Conservation (phyloP, 2,329 filamentous ascomycete genomes). For the Alternaria brassicicola region DNA sequence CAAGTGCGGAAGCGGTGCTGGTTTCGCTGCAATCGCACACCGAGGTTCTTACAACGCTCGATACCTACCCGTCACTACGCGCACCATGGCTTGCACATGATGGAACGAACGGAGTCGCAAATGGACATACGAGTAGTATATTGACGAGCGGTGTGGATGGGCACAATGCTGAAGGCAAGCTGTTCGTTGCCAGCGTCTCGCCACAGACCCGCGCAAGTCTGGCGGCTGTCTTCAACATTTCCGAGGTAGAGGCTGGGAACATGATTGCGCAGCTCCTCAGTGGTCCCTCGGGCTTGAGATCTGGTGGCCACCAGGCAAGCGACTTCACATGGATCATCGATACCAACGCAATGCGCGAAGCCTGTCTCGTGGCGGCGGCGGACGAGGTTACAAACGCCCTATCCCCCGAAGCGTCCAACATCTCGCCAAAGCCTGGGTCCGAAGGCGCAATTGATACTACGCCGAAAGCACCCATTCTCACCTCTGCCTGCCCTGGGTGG, state of each 20-base stretch:
- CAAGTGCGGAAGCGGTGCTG: constrained; percentile 95
- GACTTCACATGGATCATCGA: constrained; percentile 90
- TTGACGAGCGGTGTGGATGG: constrained; percentile 22
- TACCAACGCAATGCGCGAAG: constrained; percentile 82
- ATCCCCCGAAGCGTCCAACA: constrained; percentile 32
- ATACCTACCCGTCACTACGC: constrained; percentile 61
- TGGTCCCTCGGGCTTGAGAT: constrained; percentile 70
- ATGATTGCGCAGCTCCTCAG: constrained; percentile 84
- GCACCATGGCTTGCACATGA: constrained; percentile 41
- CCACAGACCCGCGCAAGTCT: constrained; percentile 89
- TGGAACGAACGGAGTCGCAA: constrained; percentile 28
- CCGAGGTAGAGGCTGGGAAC: constrained; percentile 73
- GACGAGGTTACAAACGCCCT: constrained; percentile 54
- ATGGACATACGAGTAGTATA: constrained; percentile 15
- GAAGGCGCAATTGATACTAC: constrained; percentile 53
- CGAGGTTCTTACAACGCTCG: constrained; percentile 84
- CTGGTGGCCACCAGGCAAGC: constrained; percentile 73
- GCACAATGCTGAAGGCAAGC: constrained; percentile 60
- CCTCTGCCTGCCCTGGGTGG: constrained; percentile 94
- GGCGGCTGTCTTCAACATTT: constrained; percentile 79
- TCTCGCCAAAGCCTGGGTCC: constrained; percentile 28
- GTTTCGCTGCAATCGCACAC: constrained; percentile 92
- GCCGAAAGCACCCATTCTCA: constrained; percentile 70
- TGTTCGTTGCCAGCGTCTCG: constrained; percentile 92
- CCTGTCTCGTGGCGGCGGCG: constrained; percentile 70